These are phyloP conservation scores for Cladophialophora yegresii DNA, from an alignment of 2,329 filamentous ascomycete species.

Conservation along the genomic window DNA sequence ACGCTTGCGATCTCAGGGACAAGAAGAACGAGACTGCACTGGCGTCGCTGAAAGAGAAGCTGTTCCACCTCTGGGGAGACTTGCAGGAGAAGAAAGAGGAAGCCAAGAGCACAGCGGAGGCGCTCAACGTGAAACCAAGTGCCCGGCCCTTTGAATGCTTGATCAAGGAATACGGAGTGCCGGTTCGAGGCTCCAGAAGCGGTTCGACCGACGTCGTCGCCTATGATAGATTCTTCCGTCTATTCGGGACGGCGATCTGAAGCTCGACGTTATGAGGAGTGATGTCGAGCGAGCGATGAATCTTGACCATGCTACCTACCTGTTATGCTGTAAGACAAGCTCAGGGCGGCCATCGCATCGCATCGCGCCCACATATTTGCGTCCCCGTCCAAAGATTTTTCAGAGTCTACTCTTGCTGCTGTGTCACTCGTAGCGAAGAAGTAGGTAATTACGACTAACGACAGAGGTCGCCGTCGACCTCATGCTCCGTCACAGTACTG, in stretches of 20 bases:
- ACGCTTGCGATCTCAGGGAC: slow-evolving; percentile 61
- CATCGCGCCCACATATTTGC: neutral
- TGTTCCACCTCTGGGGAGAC: slow-evolving; percentile 84
- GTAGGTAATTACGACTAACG: neutral
- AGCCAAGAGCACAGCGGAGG: slow-evolving; percentile 26
- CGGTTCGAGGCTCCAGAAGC: slow-evolving; percentile 41
- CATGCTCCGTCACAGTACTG: neutral
- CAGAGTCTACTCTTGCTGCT: neutral
- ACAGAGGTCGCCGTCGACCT: neutral
- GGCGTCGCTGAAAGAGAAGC: slow-evolving; percentile 62
- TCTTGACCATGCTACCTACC: too few species aligned
- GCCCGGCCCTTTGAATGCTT: slow-evolving; percentile 69
- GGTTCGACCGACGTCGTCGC: slow-evolving; percentile 36
- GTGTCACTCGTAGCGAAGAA: neutral
- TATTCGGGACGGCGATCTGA: slow-evolving; percentile 66
- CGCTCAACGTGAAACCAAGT: slow-evolving; percentile 37
- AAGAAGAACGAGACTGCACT: slow-evolving; percentile 51
- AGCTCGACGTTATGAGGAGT: slow-evolving; percentile 3
- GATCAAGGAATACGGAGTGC: slow-evolving; percentile 68
- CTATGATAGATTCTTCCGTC: slow-evolving; percentile 65
- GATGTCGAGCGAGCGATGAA: too few species aligned
- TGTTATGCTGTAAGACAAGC: neutral
- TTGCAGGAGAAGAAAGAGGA: slow-evolving; percentile 68
- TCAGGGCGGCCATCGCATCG: neutral
- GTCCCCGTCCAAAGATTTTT: neutral